Percentiles rank a stretch among this genome's conserved stretches.
These are phyloP conservation scores for Dothidotthia symphoricarpi DNA, from an alignment of 2,329 filamentous ascomycete species.

Conservation along the genomic window DNA sequence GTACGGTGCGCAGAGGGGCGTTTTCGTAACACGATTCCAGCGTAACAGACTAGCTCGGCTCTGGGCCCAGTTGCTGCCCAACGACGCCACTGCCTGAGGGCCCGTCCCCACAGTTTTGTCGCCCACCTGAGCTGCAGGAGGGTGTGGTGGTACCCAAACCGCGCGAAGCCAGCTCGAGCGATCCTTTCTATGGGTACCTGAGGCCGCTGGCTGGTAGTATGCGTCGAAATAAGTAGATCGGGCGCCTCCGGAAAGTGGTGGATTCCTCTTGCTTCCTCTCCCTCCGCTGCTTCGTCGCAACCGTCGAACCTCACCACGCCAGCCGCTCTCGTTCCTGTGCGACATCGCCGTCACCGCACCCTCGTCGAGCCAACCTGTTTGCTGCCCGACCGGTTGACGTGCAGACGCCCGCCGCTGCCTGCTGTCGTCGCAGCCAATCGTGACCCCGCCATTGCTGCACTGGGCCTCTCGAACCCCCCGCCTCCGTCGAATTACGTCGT, in stretches of 20 bases:
- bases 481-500: slow-evolving; percentile 24
- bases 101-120: slow-evolving; percentile 24
- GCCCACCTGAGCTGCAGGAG: slow-evolving; percentile 23
- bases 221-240: slow-evolving; percentile 27
- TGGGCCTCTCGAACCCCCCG: slow-evolving; percentile 16
- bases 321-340: slow-evolving; percentile 14
- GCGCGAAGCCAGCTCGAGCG: slow-evolving; percentile 22
- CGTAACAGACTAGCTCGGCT: slow-evolving; percentile 15
- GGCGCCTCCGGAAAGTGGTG: slow-evolving; percentile 20
- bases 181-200: slow-evolving; percentile 25
- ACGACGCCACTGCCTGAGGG: slow-evolving; percentile 23
- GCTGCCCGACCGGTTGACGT: slow-evolving; percentile 38
- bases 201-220: slow-evolving; percentile 16
- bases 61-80: slow-evolving; percentile 25
- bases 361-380: slow-evolving; percentile 20
- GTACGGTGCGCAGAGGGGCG: neutral
- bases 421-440: slow-evolving; percentile 24
- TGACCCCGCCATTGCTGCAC: slow-evolving; percentile 24
- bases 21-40: slow-evolving; percentile 9
- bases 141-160: slow-evolving; percentile 29
- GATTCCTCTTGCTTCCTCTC: slow-evolving; percentile 15
- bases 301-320: slow-evolving; percentile 6
- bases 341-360: slow-evolving; percentile 10
- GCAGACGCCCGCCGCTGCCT: slow-evolving; percentile 27
- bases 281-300: slow-evolving; percentile 11